Conservation (phyloP, 495 filamentous ascomycete species). For the Hypoxylon crocopeplum region DNA sequence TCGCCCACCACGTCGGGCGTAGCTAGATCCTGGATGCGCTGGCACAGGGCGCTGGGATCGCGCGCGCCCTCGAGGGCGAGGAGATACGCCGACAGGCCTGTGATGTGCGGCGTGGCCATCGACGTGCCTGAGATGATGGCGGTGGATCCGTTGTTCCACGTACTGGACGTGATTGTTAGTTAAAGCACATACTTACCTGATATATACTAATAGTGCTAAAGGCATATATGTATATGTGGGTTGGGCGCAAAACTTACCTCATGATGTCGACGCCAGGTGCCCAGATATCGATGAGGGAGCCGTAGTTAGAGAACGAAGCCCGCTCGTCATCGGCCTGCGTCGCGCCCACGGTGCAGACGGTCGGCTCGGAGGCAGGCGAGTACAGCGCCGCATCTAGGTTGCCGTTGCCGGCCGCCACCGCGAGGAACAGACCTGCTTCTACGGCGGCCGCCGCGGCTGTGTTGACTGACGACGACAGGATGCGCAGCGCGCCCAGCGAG, state of each 20-base stretch:
- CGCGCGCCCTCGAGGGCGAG: slow-evolving; percentile 41
- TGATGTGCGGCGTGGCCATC: slow-evolving; percentile 59
- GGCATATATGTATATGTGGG: too few relatives aligned
- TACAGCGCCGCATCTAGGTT: slow-evolving; percentile 41
- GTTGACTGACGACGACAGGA: slow-evolving; percentile 48
- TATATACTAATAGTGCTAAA: too few relatives aligned
- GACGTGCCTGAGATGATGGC: slow-evolving; percentile 58
- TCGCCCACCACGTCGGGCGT: slow-evolving; percentile 33
- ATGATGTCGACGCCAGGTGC: slow-evolving; percentile 50
- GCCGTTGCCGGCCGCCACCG: slow-evolving; percentile 54
- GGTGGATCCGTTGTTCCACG: slow-evolving; percentile 44
- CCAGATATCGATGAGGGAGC: slow-evolving; percentile 54
- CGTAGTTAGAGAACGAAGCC: slow-evolving; percentile 62
- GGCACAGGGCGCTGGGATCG: slow-evolving; percentile 38
- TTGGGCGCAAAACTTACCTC: too few relatives aligned
- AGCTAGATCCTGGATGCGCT: slow-evolving; percentile 44
- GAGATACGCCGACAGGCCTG: slow-evolving; percentile 59
- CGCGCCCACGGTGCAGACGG: slow-evolving; percentile 61
- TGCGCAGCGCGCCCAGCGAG: slow-evolving; percentile 53
- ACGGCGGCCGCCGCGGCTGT: slow-evolving; percentile 47
- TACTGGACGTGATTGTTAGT: too few relatives aligned
- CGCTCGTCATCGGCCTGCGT: slow-evolving; percentile 46
- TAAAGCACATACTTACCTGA: too few relatives aligned
- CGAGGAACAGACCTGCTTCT: slow-evolving; percentile 51
- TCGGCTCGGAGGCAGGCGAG: slow-evolving; percentile 55